Evolutionary conservation across 2,329 filamentous ascomycete species (phyloP).

Genomic region (Aspergillus pseudonomiae): DNA sequence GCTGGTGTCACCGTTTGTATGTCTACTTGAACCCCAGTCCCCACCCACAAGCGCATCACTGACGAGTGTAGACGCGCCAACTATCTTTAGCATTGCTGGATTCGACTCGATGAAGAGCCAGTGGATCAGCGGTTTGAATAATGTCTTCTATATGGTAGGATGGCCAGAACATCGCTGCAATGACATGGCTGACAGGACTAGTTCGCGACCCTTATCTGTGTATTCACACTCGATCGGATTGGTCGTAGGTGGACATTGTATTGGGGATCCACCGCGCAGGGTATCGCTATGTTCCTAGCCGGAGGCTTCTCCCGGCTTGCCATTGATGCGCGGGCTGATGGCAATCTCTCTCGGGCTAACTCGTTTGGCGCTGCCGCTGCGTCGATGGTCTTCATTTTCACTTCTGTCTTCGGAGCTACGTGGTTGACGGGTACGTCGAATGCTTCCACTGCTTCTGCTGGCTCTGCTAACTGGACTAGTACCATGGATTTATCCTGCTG

Average conservation of each 20-base stretch:
- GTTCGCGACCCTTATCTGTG: constrained; percentile 69
- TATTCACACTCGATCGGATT: constrained; percentile 70
- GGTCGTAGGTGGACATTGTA: constrained; percentile 70
- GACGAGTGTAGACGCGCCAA: constrained; percentile 42
- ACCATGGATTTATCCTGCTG: constrained; percentile 68
- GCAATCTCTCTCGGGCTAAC: constrained; percentile 50
- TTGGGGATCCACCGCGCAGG: constrained; percentile 67
- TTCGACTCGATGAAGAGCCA: constrained; percentile 63
- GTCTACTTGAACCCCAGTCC: constrained; percentile 9
- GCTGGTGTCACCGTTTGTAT: constrained; percentile 66
- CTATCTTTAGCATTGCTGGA: constrained; percentile 69
- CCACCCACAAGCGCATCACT: background rate
- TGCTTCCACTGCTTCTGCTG: constrained; percentile 64
- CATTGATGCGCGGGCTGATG: constrained; percentile 52
- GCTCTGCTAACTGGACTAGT: constrained; percentile 49
- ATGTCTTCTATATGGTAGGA: constrained; percentile 58
- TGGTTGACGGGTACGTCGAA: constrained; percentile 58
- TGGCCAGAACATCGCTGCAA: background rate
- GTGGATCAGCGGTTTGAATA: constrained; percentile 64
- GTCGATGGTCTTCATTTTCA: constrained; percentile 72
- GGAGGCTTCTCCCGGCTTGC: constrained; percentile 63
- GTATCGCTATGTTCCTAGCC: constrained; percentile 68
- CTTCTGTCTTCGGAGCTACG: constrained; percentile 65
- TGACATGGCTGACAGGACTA: constrained; percentile 28
- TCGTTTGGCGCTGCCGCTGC: constrained; percentile 67